Evolutionary conservation across 176 grass and related monocot species (phyloP).

Genomic region (Areca catechu): DNA sequence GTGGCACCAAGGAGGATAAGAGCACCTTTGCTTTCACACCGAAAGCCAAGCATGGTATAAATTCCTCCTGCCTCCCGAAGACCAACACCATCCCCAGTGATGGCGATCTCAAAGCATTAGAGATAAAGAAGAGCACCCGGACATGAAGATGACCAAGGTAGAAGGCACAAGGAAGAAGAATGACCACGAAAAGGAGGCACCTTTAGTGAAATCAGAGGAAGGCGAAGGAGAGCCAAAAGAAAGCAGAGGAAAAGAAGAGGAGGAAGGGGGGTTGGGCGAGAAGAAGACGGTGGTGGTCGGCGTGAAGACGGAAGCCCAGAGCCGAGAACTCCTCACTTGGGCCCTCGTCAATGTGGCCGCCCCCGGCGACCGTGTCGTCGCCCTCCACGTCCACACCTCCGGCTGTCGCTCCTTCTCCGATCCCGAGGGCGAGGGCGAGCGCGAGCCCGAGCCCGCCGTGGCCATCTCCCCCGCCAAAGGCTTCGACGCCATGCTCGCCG

Average conservation of each 20-base stretch:
- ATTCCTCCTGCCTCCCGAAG: too few species aligned
- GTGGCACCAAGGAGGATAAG: too few species aligned
- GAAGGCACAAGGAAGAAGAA: neutral
- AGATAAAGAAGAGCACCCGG: too few species aligned
- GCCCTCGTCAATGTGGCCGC: constrained; percentile 56
- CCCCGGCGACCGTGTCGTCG: constrained; percentile 60
- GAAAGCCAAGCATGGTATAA: too few species aligned
- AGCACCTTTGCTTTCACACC: too few species aligned
- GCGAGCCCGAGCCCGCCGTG: neutral
- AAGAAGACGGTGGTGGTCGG: constrained; percentile 62
- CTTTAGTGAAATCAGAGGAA: neutral
- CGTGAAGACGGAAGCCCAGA: constrained; percentile 53
- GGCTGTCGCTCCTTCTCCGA: constrained; percentile 10
- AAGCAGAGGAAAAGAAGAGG: constrained; percentile 2
- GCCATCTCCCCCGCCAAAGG: constrained; percentile 20
- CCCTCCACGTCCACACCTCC: constrained; percentile 56
- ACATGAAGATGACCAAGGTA: constrained; percentile 1
- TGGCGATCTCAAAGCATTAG: too few species aligned
- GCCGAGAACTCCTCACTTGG: constrained; percentile 88
- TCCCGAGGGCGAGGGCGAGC: neutral
- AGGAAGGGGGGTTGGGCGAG: constrained; percentile 7
- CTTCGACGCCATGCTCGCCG: constrained; percentile 78
- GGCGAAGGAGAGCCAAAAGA: neutral
- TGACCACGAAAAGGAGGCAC: neutral
- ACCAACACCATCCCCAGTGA: too few species aligned